phyloP scores from a whole-genome alignment of 495 filamentous ascomycete genomes.

The Hypoxylon cercidicola region DNA sequence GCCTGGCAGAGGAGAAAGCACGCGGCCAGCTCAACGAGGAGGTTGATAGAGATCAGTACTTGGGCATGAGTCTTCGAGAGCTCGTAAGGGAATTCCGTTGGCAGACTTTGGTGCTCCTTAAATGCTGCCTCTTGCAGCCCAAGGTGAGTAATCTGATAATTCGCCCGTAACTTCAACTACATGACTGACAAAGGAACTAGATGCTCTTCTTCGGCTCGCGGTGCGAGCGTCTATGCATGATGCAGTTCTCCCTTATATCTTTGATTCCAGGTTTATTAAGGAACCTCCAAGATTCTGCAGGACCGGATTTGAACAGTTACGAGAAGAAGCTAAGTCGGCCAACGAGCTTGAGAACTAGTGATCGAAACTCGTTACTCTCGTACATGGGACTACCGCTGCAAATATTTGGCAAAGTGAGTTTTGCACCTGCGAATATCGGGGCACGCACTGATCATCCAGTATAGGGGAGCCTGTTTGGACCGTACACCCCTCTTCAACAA shows the following conservation, averaged over 20 bases:
- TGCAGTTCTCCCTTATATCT: conserved; percentile 95
- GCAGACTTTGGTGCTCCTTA: conserved; percentile 93
- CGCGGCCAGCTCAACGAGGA: conserved; percentile 73
- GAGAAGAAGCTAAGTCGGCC: conserved; percentile 78
- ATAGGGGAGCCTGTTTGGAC: conserved; percentile 92
- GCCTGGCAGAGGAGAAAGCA: conserved; percentile 70
- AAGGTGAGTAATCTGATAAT: conserved; percentile 69
- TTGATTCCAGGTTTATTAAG: conserved; percentile 91
- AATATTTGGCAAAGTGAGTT: conserved; percentile 87
- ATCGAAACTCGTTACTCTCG: conserved; percentile 84
- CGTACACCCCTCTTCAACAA: conserved; percentile 96
- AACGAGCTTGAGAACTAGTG: conserved; percentile 89
- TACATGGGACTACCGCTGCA: conserved; percentile 97
- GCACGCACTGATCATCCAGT: conserved; percentile 22
- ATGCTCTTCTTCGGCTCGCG: conserved; percentile 98
- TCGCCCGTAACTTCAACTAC: background rate
- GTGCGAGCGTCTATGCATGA: conserved; percentile 95
- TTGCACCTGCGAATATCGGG: background rate
- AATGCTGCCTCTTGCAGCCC: conserved; percentile 90
- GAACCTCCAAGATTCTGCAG: conserved; percentile 88
- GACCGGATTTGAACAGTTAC: conserved; percentile 87
- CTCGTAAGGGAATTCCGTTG: conserved; percentile 92
- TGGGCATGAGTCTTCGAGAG: conserved; percentile 91
- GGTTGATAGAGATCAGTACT: conserved; percentile 82
- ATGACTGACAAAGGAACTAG: conserved; percentile 54